Base-by-base conservation (phyloP, 768 basidiomycete genomes). In the Lactarius tabidus region DNA sequence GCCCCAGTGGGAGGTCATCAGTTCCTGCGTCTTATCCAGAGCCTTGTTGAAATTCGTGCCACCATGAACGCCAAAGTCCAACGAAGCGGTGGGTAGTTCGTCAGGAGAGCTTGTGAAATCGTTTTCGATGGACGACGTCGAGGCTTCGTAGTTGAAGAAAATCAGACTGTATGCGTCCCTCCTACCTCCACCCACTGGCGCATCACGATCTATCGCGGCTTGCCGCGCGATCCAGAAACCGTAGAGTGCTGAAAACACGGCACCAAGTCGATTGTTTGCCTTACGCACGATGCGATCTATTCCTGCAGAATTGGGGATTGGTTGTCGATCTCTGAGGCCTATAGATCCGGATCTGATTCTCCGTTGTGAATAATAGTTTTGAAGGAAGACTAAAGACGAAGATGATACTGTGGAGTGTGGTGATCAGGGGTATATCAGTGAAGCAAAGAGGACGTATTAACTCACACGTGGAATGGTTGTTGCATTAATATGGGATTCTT, bases 391-490 rank as follows among this genome's bases (percentile, higher is more conserved):
- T 15, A 53, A 29, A 53, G 29, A 81, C 80, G 23, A 84, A 81
- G 59, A 85, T 84, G 10, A 84, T 80, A 2, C 82, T 83, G 59
- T 8, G 23, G 23, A 14, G 28, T 2, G 39, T 28, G 29, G 48
- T 17, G 12, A 38, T 26, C 17, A 36, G 28, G 39, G 14, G n/a
- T n/a, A 10, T 1, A 17, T 26, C 33, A 39, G 29, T 36, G 35
- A 20, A 23, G 38, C n/a, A 31, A 61, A 3, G 5, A 17, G 14
- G n/a, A 35, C 8, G 3, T 20, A 36, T 2, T 1, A n/a, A 79
- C 84, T 65, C 69, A 85, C 83, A 87, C 83, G 71, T 87, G 85
- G 74, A 81, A 85, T 0, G 84, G 78, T 68, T 81, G 84, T 20
- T 79, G 80, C 72, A 82, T 73, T 8, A 81, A 74, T 1, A 76